Base-by-base conservation (phyloP, 495 filamentous ascomycete species). In the Massariosphaeria phaeospora region DNA sequence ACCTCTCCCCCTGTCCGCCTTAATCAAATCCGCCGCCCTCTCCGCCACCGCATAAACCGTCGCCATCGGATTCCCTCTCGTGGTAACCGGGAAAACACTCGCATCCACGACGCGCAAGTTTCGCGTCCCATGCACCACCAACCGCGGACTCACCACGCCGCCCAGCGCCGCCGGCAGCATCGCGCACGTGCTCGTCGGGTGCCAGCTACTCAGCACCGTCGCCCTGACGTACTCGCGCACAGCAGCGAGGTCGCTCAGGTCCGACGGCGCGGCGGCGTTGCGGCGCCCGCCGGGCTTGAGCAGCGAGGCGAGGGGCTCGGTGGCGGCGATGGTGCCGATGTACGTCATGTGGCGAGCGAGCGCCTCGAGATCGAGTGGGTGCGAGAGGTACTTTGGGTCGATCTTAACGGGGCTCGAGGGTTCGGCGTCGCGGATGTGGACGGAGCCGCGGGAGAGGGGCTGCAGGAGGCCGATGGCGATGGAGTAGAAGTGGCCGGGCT, bases 381-480 rank as follows among this genome's bases (percentile, higher is more conserved):
- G 48, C 1, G 66, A 61, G 2, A 86, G 68, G 63, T 79, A 81
- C 23, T 72, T 73, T 0, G 81, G 79, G 59, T 85, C 73, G 59
- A 84, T 81, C 1, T 72, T 53, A 0, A 81, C 73, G 17, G 76
- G 73, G 10, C 69, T 76, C 2, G 66, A 51, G 0, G 80, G 79
- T 64, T 84, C 66, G 0, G 76, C 64, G 2, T 78, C 81, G 29
- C 74, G 71, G 27, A 86, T 69, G 0, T 62, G 71, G 0, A 82
- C 76, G 17, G 71, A 69, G 24, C 84, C 84, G 3, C 62, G 61
- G 70, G 30, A 70, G 52, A 59, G 69, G n/a, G 71, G 30, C 30
- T 33, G 30, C 8, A 33, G 30, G 8, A 33, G n/a, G n/a, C 30
- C 8, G 30, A 33, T 8, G n/a, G 30, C 30, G n/a, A 33, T 33